Evolutionary conservation across 1,139 yeast genomes (phyloP), one percentile per base, ranked within the genome.

Genomic region (Yamadazyma triangularis): DNA sequence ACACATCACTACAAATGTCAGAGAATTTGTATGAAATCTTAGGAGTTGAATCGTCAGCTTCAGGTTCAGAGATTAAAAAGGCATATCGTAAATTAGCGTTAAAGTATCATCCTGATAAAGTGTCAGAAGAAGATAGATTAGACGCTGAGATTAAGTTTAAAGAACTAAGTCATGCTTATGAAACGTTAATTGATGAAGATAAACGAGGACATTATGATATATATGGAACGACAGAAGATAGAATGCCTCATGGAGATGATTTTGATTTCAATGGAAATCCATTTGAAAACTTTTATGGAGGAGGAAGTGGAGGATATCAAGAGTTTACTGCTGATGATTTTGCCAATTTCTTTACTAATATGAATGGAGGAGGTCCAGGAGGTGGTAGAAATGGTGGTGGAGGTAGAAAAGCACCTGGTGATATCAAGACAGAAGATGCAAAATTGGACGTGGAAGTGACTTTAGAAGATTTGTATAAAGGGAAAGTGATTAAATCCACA

Each of bases 61-160:
- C 81, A 2, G 55, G 72, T 24, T 58, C 63, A 4, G 94, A 85
- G 40, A 82, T 86, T 49, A 79, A 81, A 44, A 77, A 73, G 54
- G 91, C 95, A 1, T 86, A 83, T 57, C 69, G 88, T 41, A 78
- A 74, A 42, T 67, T 81, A 33, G 95, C 95, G 9, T 65, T 86
- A 31, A 62, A 65, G 34, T 73, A 77, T 48, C 95, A 86, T 52
- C 95, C 95, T 0, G 95, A 86, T 51, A 86, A 86, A 52, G 89
- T 74, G 2, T 56, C 73, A 0, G 88, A 79, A 40, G 77, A 73
- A 6, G 76, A 74, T 35, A 69, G 93, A 33, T 79, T 67, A 15
- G 74, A 60, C 24, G 83, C 89, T 2, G 95, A 85, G 50, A 60
- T 72, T 38, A 74, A 70, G 51, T 86, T 86, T 56, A 86, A 85